Evolutionary conservation across 257 asterid species (phyloP).

Genomic region (Primulina huaijiensis): DNA sequence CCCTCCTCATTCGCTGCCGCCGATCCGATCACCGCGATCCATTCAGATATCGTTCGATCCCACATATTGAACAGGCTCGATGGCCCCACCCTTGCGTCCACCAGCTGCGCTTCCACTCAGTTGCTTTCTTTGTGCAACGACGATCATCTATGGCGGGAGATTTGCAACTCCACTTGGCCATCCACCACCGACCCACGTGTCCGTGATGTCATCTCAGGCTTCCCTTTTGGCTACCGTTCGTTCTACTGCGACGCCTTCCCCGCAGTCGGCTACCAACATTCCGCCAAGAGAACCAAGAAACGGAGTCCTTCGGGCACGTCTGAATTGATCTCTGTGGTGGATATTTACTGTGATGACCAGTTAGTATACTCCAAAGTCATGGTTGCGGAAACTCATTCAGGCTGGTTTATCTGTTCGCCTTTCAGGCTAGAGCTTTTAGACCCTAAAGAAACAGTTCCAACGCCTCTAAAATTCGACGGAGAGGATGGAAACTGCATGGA

Average conservation of each 20-base stretch:
- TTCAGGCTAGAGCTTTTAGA: conserved; percentile 56
- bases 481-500: conserved; percentile 38
- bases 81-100: conserved; percentile 70
- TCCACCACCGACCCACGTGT: conserved; percentile 55
- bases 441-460: conserved; percentile 41
- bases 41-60: conserved; percentile 56
- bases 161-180: conserved; percentile 72
- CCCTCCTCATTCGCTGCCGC: conserved; percentile 10
- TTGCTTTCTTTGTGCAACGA: conserved; percentile 44
- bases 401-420: conserved; percentile 61
- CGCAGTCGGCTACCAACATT: conserved; percentile 18
- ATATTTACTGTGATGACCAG: conserved; percentile 41
- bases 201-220: conserved; percentile 34
- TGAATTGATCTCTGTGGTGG: conserved; percentile 65
- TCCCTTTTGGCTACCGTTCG: conserved; percentile 65
- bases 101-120: conserved; percentile 46
- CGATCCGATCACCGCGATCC: conserved; percentile 42
- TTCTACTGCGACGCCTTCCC: conserved; percentile 73
- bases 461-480: conserved; percentile 41
- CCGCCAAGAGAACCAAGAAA: not conserved
- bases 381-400: conserved; percentile 39
- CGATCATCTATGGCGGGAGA: conserved; percentile 50
- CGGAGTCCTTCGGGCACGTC: not conserved
- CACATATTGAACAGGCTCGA: conserved; percentile 63
- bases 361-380: conserved; percentile 48